Evolutionary conservation across 768 basidiomycete genomes (phyloP), one percentile per base, ranked within the genome.

Genomic region (Hirschioporus abietinus): DNA sequence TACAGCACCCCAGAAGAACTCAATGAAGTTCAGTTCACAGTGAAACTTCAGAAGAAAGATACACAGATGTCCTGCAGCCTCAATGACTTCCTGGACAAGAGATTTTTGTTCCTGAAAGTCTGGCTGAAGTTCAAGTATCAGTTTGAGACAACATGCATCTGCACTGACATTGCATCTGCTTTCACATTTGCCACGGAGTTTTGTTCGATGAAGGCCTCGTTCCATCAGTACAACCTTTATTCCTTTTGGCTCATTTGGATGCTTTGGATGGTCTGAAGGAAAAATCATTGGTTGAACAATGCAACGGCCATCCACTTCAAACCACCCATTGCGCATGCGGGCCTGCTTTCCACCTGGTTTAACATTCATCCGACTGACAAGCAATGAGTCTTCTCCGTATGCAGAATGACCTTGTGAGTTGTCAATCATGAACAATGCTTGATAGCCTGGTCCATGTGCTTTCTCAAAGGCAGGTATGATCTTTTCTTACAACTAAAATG

Each of bases 11-110:
- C 80, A 80, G 58, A 71, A 77, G 67, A 73, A 73, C 68, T 83
- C 80, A 72, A 83, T 83, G 18, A 78, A 78, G 71, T 83, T 83
- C 1, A 82, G 72, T 70, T 83, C 77, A 70, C 80, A 82, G 63
- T 83, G 79, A 70, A 77, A 82, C 66, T 82, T 80, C 0, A 75
- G 78, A 15, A 78, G 72, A 65, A 81, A 81, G n/a, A 79, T 65
- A 63, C 73, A 72, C n/a, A 71, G 57, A 64, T 78, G 67, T 1
- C 79, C 78, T 0, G 68, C 34, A 0, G 64, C 63, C 15, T 71
- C 63, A 66, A 79, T 78, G 15, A 72, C 64, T 58, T 64, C 64
- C 52, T 64, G 30, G 4, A 64, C 30, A 52, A 52, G 64, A 2
- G 64, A 64, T 20, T 42, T 64, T 18, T 34, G 64, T 18, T 34